phyloP scores from a whole-genome alignment of 2,329 filamentous ascomycete genomes.

The Botrytis tulipae region DNA sequence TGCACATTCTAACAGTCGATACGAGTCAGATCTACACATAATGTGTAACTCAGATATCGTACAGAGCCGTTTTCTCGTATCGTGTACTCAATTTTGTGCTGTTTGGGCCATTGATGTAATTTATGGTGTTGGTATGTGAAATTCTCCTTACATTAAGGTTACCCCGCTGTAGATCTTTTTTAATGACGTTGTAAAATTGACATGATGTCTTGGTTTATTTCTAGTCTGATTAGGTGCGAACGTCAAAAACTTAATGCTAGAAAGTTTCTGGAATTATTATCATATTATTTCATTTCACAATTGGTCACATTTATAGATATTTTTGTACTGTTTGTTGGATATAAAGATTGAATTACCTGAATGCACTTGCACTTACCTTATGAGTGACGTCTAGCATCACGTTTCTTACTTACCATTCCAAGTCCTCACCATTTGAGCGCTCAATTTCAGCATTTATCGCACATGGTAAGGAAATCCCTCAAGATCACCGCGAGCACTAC shows the following conservation, averaged over 20 bases:
- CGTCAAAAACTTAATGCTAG: not conserved
- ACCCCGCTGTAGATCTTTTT: constrained; percentile 1
- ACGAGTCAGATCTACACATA: not conserved
- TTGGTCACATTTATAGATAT: not conserved
- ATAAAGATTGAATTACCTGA: not conserved
- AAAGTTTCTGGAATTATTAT: not conserved
- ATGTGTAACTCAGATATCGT: not conserved
- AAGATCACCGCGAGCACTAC: not conserved
- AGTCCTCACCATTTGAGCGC: not conserved
- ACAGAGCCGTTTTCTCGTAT: not conserved
- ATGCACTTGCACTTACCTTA: not conserved
- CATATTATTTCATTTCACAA: not conserved
- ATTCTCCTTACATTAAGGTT: not conserved
- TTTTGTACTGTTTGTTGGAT: not conserved
- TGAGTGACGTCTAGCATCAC: not conserved
- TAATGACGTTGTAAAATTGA: not conserved
- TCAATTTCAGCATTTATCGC: not conserved
- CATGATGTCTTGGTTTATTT: not conserved
- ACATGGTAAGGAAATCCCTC: not conserved
- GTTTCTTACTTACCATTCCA: not conserved
- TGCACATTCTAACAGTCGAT: not conserved
- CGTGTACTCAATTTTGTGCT: not conserved
- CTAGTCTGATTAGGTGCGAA: not conserved
- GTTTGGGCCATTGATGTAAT: not conserved
- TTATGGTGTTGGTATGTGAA: not conserved